Base-by-base conservation (phyloP, 164 flowering plant species). In the Brasenia schreberi region DNA sequence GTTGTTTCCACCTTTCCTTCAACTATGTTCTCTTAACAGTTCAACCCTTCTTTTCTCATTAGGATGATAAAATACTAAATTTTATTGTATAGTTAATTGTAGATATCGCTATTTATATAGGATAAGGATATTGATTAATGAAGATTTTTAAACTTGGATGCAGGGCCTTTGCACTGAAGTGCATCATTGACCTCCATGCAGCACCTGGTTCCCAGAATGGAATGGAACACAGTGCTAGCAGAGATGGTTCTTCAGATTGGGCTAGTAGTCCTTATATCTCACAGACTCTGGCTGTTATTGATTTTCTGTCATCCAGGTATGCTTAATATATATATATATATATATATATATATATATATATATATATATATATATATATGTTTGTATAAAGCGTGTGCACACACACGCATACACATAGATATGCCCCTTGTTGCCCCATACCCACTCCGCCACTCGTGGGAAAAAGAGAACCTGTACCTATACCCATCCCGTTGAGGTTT, bases 121-220 rank as follows among this genome's bases (percentile, higher is more conserved):
- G 63, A 60, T 7, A 18, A 61, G 12, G 63, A 61, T 7, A 18
- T 18, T 61, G 23, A 61, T 61, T 14, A 49, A 23, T 61, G 63
- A 66, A 42, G 58, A n/a, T 64, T 66, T 23, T 52, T 6, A 56
- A 59, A 43, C 42, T 64, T 69, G 60, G 75, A 18, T 81, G 80
- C 86, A 91, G 97, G 81, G 74, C 70, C 19, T 83, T 80, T 77
- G 59, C 73, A 66, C 80, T 91, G 67, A 85, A 76, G 76, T 89
- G 94, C 85, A 87, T 92, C 69, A 85, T 92, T 62, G 97, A 92
- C 72, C 96, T 92, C 58, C 97, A 92, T 67, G 96, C 94, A 9
- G 97, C 96, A 71, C 97, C 96, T 62, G 97, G 89, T 49, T 89
- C 96, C 23, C 97, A 92, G 75, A 92, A 92, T 75, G 94, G 96